These are phyloP conservation scores for Iodosphaeria phyllophila DNA, from an alignment of 2,329 filamentous ascomycete species.

Conservation along the genomic window DNA sequence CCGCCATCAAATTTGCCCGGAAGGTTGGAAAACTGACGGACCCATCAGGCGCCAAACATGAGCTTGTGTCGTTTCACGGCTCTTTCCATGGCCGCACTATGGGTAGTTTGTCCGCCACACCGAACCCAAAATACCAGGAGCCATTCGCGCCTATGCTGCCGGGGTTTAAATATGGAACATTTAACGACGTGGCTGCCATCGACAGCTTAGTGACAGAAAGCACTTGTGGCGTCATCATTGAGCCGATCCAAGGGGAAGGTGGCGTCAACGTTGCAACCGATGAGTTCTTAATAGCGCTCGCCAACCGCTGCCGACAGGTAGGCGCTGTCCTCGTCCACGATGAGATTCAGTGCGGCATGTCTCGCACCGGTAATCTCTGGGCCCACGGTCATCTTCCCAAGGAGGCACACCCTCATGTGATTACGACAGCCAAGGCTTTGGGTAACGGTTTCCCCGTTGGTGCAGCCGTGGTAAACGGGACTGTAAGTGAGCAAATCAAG, in stretches of 20 bases:
- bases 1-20: conserved; percentile 88
- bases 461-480: conserved; percentile 44
- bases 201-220: conserved; percentile 58
- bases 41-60: conserved; percentile 53
- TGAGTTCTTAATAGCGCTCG: conserved; percentile 72
- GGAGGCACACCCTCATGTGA: conserved; percentile 78
- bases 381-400: conserved; percentile 56
- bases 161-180: conserved; percentile 72
- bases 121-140: conserved; percentile 92
- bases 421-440: conserved; percentile 89
- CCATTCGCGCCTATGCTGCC: conserved; percentile 93
- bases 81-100: conserved; percentile 96
- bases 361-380: conserved; percentile 78
- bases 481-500: conserved; percentile 47
- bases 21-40: conserved; percentile 70
- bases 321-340: conserved; percentile 85
- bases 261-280: conserved; percentile 71
- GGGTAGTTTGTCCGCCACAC: conserved; percentile 87
- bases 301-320: conserved; percentile 66
- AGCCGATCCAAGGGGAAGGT: conserved; percentile 95
- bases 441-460: conserved; percentile 95
- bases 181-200: conserved; percentile 63
- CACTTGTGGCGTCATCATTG: conserved; percentile 87
- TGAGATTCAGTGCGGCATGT: conserved; percentile 90
- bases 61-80: conserved; percentile 77